Evolutionary conservation across 2,329 filamentous ascomycete species (phyloP), one percentile per base, ranked within the genome.

Genomic region (Penicillium capsulatum): DNA sequence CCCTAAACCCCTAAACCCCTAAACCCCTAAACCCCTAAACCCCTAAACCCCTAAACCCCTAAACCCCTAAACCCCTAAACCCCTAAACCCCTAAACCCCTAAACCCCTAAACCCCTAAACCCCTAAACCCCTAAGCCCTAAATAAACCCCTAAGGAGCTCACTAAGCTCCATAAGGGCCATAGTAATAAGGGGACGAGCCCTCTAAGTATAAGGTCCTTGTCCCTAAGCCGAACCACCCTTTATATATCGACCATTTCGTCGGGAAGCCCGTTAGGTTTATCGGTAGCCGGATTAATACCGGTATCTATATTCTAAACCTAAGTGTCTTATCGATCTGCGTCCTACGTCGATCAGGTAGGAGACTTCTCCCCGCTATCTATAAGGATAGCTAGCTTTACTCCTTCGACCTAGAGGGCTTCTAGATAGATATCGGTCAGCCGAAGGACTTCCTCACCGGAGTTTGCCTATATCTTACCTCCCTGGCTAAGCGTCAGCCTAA

Each of bases 401-500:
- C 88, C 2, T 96, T 94, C 64, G 91, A 97, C 64, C 80, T 97
- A 19, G 89, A 96, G 54, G 89, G 91, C 56, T 97, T 94, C 80
- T 97, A 91, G 91, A 97, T 97, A 91, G 91, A 97, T 58, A 88
- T 98, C 51, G 91, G 91, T 58, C 91, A 98, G 72, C 91, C 91
- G 57, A 98, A 97, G 75, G 91, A 98, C 65, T 98, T 97, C 79
- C 76, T 98, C 40, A 88, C 85, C 15, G 91, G 91, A 48, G 97
- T 91, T 47, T 97, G 91, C 72, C 78, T 98, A 48, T 97, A 96
- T 74, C 86, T 98, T 36, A 89, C 87, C 32, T 94, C 88, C 3
- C 79, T 97, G 45, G 79, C 89, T 43, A 95, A 95, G 80, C 89
- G 86, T 71, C 81, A 82, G 64, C 86, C 87, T 62, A 90, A 94